phyloP scores from a whole-genome alignment of 352 stramenopile species.

The Phytopythium sindhum region DNA sequence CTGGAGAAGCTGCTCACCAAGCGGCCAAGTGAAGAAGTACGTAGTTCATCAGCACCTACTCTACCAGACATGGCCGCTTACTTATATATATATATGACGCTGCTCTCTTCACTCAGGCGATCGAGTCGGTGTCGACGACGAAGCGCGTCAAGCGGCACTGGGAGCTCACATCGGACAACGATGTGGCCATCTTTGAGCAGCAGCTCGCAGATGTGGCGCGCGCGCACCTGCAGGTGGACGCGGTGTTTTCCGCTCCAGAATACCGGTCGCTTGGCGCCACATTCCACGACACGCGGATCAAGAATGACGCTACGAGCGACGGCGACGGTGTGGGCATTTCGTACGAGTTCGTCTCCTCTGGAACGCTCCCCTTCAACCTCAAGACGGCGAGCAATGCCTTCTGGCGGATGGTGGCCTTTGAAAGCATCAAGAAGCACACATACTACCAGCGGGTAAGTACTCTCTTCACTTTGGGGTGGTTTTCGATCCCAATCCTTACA shows the following conservation, averaged over 20 bases:
- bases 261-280: constrained; percentile 10
- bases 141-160: constrained; percentile 19
- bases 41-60: not conserved
- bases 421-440: constrained; percentile 21
- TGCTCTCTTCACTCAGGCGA: constrained; percentile 5
- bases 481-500: not conserved
- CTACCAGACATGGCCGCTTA: too few relatives aligned
- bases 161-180: constrained; percentile 6
- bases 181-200: constrained; percentile 28
- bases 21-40: constrained; percentile 5
- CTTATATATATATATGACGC: not conserved
- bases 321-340: constrained; percentile 22
- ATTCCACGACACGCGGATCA: constrained; percentile 17
- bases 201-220: constrained; percentile 19
- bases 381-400: constrained; percentile 23
- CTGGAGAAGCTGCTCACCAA: constrained; percentile 25
- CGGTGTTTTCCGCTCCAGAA: constrained; percentile 13
- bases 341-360: constrained; percentile 30
- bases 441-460: constrained; percentile 17
- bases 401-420: constrained; percentile 32
- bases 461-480: not conserved
- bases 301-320: constrained; percentile 9
- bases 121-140: constrained; percentile 4
- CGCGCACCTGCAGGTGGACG: constrained; percentile 15
- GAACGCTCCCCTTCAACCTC: constrained; percentile 32